phyloP scores from a whole-genome alignment of 2,329 filamentous ascomycete genomes.

The Metarhizium robertsii region DNA sequence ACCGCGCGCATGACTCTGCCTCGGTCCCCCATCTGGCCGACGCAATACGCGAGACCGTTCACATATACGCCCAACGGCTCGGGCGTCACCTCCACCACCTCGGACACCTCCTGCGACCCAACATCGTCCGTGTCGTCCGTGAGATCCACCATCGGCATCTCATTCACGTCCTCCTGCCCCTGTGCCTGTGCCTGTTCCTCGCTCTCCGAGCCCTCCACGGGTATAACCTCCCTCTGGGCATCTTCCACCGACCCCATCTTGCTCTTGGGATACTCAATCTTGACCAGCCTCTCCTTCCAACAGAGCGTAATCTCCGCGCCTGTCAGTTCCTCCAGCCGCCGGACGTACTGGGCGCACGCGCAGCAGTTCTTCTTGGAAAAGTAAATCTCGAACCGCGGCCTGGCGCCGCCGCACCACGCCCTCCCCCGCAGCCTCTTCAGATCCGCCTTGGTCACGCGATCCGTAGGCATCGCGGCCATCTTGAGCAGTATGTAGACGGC shows the following conservation, averaged over 20 bases:
- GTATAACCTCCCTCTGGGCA: not conserved
- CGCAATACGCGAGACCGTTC: conserved; percentile 22
- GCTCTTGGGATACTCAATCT: conserved; percentile 15
- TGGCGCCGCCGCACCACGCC: conserved; percentile 16
- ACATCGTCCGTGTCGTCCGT: not conserved
- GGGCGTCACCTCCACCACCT: not conserved
- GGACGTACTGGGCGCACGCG: conserved; percentile 17
- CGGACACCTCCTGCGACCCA: not conserved
- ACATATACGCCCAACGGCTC: conserved; percentile 10
- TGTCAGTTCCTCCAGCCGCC: conserved; percentile 15
- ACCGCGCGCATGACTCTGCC: not conserved
- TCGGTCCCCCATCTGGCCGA: conserved; percentile 19
- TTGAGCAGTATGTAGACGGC: conserved; percentile 19
- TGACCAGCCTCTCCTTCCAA: conserved; percentile 19
- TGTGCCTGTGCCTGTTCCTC: not conserved
- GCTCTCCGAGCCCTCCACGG: not conserved
- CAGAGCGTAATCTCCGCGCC: conserved; percentile 17
- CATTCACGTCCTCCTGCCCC: not conserved
- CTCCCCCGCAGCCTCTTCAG: conserved; percentile 14
- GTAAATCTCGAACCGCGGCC: conserved; percentile 22
- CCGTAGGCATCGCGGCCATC: conserved; percentile 15
- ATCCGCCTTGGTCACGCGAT: conserved; percentile 11
- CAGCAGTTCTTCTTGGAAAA: conserved; percentile 25
- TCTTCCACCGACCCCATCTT: not conserved
- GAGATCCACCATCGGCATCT: conserved; percentile 2